Percentiles rank a stretch among this genome's conserved stretches.
These are phyloP conservation scores for Domatiomyces catenatus DNA, from an alignment of 2,329 filamentous ascomycete genomes.

Conservation along the genomic window DNA sequence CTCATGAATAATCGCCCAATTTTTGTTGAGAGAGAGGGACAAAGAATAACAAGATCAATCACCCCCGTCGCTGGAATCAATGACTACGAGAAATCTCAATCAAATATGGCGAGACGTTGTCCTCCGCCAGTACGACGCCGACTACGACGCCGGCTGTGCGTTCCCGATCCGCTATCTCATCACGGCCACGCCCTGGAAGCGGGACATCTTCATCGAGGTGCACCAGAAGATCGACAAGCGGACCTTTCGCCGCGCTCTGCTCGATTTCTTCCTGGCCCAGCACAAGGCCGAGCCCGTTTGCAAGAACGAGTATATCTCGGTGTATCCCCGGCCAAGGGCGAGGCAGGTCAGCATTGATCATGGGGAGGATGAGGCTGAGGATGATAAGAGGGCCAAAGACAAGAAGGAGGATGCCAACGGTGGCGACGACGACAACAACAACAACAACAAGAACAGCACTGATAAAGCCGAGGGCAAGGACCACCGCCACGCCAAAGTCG, in stretches of 20 bases:
- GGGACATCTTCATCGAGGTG: neutral
- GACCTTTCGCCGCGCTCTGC: slow-evolving; percentile 50
- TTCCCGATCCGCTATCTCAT: neutral
- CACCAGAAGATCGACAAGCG: slow-evolving; percentile 34
- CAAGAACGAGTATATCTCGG: neutral
- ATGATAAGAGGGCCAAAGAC: too few relatives aligned
- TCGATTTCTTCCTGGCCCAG: slow-evolving; percentile 70
- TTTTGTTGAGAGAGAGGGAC: too few relatives aligned
- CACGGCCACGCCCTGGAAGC: neutral
- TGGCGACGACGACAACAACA: too few relatives aligned
- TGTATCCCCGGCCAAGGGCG: neutral
- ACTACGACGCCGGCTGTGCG: neutral
- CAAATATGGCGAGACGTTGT: neutral
- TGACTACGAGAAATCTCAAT: neutral
- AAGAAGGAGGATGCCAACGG: too few relatives aligned
- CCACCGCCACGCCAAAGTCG: too few relatives aligned
- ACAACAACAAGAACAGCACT: too few relatives aligned
- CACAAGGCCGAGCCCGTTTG: slow-evolving; percentile 34
- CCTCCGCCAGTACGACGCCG: neutral
- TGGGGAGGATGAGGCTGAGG: too few relatives aligned
- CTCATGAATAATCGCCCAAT: too few relatives aligned
- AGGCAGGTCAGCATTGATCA: too few relatives aligned
- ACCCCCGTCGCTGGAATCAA: neutral
- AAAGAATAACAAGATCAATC: too few relatives aligned
- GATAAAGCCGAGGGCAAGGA: too few relatives aligned